phyloP scores from a whole-genome alignment of 176 grass and related monocot species.

The Poa pratensis region DNA sequence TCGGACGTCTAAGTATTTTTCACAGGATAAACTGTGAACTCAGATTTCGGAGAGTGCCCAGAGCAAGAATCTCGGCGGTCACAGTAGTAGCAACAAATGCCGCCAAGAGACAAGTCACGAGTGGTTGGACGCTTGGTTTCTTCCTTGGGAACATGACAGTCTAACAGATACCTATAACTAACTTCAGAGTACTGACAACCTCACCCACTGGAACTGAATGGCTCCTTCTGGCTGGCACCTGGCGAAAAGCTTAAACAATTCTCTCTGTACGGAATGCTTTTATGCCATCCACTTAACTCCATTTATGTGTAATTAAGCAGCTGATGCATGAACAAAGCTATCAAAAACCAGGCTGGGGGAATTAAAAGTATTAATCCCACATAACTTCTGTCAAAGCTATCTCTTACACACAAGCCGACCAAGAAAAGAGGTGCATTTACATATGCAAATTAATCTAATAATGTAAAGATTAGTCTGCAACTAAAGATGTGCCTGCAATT shows the following conservation, averaged over 20 bases:
- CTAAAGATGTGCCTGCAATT: neutral
- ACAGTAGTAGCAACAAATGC: slow-evolving; percentile 2
- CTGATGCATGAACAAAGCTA: slow-evolving; percentile 6
- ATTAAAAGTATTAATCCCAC: slow-evolving; percentile 31
- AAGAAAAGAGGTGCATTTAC: slow-evolving; percentile 1
- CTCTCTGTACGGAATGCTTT: neutral
- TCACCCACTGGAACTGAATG: slow-evolving; percentile 32
- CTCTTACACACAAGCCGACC: neutral
- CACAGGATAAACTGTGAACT: neutral
- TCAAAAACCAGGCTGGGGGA: slow-evolving; percentile 34
- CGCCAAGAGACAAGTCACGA: slow-evolving; percentile 5
- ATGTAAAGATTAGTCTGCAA: neutral
- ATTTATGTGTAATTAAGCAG: slow-evolving; percentile 1
- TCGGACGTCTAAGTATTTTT: neutral
- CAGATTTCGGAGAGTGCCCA: neutral
- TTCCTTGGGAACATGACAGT: slow-evolving; percentile 21
- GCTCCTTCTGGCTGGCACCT: slow-evolving; percentile 1
- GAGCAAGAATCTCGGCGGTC: neutral
- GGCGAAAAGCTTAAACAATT: slow-evolving; percentile 13
- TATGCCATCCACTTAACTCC: slow-evolving; percentile 2
- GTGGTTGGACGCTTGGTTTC: slow-evolving; percentile 36
- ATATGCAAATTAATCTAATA: neutral
- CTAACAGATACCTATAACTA: slow-evolving; percentile 28
- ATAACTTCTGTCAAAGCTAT: neutral
- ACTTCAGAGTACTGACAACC: slow-evolving; percentile 11